Evolutionary conservation across 2,329 filamentous ascomycete species (phyloP).

Genomic region (Hypoxylon sp.): DNA sequence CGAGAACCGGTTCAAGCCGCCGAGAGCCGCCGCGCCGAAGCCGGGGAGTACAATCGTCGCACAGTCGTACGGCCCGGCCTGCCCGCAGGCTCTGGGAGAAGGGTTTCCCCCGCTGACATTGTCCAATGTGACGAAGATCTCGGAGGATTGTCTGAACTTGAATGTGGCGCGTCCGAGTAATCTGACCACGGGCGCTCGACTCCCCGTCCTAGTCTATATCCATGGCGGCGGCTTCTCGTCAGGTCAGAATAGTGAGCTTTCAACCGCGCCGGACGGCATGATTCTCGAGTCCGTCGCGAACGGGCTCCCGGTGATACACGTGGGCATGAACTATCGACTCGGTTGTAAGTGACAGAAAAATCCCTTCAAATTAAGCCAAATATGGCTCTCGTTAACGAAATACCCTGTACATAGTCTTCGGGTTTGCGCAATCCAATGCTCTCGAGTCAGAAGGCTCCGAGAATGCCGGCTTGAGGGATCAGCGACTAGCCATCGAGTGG

Average conservation of each 20-base stretch:
- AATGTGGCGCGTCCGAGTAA: slow-evolving; percentile 55
- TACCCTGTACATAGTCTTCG: slow-evolving; percentile 45
- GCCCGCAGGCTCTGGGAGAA: slow-evolving; percentile 59
- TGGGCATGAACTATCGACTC: slow-evolving; percentile 57
- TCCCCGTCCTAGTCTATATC: slow-evolving; percentile 58
- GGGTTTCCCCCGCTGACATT: slow-evolving; percentile 53
- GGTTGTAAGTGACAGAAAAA: slow-evolving; percentile 44
- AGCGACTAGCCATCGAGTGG: slow-evolving; percentile 62
- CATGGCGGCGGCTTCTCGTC: slow-evolving; percentile 55
- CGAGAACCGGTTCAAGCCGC: slow-evolving; percentile 63
- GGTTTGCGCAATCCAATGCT: slow-evolving; percentile 52
- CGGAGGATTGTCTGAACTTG: slow-evolving; percentile 57
- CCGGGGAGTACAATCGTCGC: slow-evolving; percentile 57
- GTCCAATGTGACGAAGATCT: slow-evolving; percentile 57
- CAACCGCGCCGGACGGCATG: slow-evolving; percentile 61
- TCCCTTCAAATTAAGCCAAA: not conserved
- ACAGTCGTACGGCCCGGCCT: slow-evolving; percentile 59
- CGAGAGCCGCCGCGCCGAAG: slow-evolving; percentile 54
- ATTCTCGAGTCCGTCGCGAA: slow-evolving; percentile 63
- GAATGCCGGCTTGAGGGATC: slow-evolving; percentile 64
- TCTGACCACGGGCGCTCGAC: slow-evolving; percentile 43
- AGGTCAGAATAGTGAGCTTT: slow-evolving; percentile 54
- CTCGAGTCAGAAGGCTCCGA: slow-evolving; percentile 53
- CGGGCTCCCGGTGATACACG: slow-evolving; percentile 56
- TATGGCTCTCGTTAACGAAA: slow-evolving; percentile 1